A percentile compares a stretch with the other conserved stretches of the same genome.
Conservation (phyloP, 225 moss, liverwort and hornwort genomes). For the Pleurozium schreberi region DNA sequence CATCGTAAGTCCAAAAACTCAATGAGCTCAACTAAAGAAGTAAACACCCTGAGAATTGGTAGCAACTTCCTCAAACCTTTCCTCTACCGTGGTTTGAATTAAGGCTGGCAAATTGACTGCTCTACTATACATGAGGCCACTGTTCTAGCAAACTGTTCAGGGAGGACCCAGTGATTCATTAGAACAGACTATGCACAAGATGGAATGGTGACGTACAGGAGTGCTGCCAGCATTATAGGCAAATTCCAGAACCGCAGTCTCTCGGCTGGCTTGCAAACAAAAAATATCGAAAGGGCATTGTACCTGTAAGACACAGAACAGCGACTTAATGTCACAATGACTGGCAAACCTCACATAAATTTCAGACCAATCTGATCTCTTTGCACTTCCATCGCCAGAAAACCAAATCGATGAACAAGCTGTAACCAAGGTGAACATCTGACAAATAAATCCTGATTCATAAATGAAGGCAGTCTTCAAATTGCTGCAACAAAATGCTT, state of each 20-base stretch:
- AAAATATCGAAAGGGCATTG: conserved; percentile 83
- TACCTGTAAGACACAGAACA: conserved; percentile 40
- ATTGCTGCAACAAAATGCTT: background rate
- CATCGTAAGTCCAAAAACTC: background rate
- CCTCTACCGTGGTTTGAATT: background rate
- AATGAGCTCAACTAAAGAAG: background rate
- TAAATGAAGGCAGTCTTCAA: background rate
- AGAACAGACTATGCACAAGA: background rate
- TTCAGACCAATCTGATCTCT: background rate
- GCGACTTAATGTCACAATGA: background rate
- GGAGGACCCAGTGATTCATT: background rate
- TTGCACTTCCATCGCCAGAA: background rate
- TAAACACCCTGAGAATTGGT: background rate
- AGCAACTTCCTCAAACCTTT: background rate
- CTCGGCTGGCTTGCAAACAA: conserved; percentile 82
- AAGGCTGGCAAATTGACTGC: background rate
- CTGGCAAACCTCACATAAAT: background rate
- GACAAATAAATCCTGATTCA: background rate
- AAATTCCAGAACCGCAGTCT: conserved; percentile 86
- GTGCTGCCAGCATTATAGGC: conserved; percentile 44
- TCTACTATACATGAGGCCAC: background rate
- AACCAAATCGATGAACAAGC: background rate
- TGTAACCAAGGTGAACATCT: background rate
- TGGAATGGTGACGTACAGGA: conserved; percentile 20
- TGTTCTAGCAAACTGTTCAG: background rate